These are phyloP conservation scores for Phlyctochytrium bullatum DNA, from an alignment of 192 early-diverging fungal genomes.

Conservation along the genomic window DNA sequence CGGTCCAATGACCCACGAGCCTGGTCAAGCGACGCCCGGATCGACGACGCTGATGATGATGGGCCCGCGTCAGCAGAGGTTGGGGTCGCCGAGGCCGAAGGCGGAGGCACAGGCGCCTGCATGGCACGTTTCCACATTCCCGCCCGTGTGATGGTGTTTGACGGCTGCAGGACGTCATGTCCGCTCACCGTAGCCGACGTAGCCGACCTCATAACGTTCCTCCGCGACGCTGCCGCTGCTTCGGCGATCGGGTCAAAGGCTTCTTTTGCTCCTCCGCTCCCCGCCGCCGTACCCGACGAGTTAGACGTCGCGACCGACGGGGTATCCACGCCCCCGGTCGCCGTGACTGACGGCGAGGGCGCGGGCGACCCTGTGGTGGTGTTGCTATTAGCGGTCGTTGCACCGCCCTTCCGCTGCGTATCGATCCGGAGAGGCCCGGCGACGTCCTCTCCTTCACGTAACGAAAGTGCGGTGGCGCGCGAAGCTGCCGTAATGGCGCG, in stretches of 20 bases:
- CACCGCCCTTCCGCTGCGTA: background rate
- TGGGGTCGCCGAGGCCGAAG: background rate
- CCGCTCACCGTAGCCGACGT: background rate
- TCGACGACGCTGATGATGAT: background rate
- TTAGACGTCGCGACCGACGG: background rate
- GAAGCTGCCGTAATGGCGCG: too few relatives aligned
- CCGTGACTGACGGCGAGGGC: background rate
- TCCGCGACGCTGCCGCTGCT: background rate
- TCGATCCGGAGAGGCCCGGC: background rate
- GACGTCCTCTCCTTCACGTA: background rate
- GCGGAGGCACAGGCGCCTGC: background rate
- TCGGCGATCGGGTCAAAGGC: background rate
- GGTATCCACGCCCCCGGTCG: background rate
- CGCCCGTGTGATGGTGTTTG: too few relatives aligned
- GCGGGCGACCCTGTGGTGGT: background rate
- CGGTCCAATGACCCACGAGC: too few relatives aligned
- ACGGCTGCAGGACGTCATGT: too few relatives aligned
- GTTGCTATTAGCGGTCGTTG: background rate
- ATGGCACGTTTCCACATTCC: background rate
- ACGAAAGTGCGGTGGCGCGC: background rate
- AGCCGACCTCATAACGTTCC: background rate
- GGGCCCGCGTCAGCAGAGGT: background rate
- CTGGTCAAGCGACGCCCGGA: background rate
- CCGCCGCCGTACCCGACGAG: too few relatives aligned
- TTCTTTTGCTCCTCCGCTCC: too few relatives aligned